Evolutionary conservation across 257 asterid genomes (phyloP).

Genomic region (Asclepias syriaca): DNA sequence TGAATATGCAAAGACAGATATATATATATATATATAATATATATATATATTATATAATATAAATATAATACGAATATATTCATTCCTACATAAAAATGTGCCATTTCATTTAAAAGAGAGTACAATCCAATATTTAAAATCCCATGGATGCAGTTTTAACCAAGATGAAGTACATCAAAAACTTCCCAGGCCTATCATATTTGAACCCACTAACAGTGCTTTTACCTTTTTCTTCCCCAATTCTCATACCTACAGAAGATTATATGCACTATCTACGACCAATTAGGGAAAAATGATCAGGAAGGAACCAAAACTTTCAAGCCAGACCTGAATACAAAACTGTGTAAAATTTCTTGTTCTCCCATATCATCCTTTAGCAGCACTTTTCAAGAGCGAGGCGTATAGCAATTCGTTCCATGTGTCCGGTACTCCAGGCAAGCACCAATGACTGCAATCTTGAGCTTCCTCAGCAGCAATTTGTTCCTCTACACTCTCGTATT

Average conservation of each 20-base stretch:
- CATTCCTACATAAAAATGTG: not conserved
- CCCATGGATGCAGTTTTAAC: not conserved
- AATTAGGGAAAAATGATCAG: not conserved
- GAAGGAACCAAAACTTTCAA: not conserved
- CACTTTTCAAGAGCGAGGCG: slow-evolving; percentile 50
- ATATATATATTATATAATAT: too few relatives aligned
- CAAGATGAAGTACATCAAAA: not conserved
- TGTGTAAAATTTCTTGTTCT: slow-evolving; percentile 15
- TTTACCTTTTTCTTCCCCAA: not conserved
- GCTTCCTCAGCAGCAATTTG: slow-evolving; percentile 35
- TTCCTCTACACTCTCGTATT: slow-evolving; percentile 38
- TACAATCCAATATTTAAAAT: not conserved
- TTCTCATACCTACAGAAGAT: not conserved
- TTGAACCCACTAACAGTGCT: not conserved
- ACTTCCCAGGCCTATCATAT: not conserved
- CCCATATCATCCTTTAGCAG: slow-evolving; percentile 52
- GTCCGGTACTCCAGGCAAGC: slow-evolving; percentile 95
- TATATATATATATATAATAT: not conserved
- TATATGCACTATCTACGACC: not conserved
- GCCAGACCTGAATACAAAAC: not conserved
- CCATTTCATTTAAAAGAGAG: not conserved
- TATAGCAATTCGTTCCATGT: slow-evolving; percentile 90
- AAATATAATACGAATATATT: not conserved
- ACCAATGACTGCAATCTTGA: slow-evolving; percentile 98
- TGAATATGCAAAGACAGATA: not conserved